Evolutionary conservation across 2,329 filamentous ascomycete genomes (phyloP).

Genomic region (Penicillium thymicola): DNA sequence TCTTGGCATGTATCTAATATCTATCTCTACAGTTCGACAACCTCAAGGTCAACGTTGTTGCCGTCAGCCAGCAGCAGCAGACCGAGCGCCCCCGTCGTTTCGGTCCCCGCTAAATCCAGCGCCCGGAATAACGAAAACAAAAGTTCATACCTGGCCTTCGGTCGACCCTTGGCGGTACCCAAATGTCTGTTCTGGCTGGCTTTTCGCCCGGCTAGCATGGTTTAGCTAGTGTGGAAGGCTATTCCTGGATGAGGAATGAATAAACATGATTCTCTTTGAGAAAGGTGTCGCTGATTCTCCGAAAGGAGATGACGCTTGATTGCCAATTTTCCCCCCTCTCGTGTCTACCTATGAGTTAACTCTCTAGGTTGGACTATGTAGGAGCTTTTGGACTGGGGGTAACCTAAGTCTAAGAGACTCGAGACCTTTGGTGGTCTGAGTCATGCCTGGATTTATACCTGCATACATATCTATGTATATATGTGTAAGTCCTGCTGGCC

Average conservation of each 20-base stretch:
- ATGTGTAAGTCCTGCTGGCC: constrained; percentile 1
- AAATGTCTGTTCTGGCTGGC: constrained; percentile 28
- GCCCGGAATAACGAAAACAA: constrained; percentile 22
- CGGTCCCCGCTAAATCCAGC: constrained; percentile 40
- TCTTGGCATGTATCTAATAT: constrained; percentile 3
- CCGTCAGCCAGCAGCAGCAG: constrained; percentile 83
- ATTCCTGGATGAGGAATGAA: constrained; percentile 37
- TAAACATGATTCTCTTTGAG: constrained; percentile 44
- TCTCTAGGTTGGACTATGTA: constrained; percentile 22
- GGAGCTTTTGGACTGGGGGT: constrained; percentile 11
- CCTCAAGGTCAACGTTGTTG: constrained; percentile 93
- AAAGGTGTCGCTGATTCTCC: constrained; percentile 90
- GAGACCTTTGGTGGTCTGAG: constrained; percentile 9
- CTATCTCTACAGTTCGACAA: constrained; percentile 72
- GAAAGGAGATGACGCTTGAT: constrained; percentile 80
- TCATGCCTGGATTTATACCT: constrained; percentile 1
- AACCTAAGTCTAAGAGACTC: constrained; percentile 5
- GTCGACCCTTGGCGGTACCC: constrained; percentile 30
- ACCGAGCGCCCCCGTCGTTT: constrained; percentile 79
- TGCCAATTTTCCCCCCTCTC: constrained; percentile 60
- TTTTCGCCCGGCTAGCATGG: constrained; percentile 24
- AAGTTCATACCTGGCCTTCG: constrained; percentile 28
- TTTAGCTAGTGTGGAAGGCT: constrained; percentile 29
- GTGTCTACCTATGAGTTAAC: constrained; percentile 16
- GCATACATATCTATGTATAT: background rate